Evolutionary conservation across 805 yeast species (phyloP), one percentile per base, ranked within the genome.

Genomic region (Starmerella tilneyi): DNA sequence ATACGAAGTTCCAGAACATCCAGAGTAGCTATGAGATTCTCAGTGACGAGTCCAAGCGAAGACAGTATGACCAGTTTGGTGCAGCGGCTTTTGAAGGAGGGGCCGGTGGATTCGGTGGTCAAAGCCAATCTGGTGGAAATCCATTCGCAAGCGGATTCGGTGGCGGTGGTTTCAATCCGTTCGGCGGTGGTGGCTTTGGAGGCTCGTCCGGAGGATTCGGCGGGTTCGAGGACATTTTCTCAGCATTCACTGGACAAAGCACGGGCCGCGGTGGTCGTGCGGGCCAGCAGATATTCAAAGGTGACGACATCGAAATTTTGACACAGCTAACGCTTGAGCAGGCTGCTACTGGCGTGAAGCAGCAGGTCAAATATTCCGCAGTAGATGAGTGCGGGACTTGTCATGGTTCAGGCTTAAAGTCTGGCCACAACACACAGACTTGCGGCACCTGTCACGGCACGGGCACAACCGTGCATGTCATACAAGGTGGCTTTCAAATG

Each of bases 401-500:
- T 68, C 62, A 73, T 23, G 96, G 97, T 7, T 68, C 82, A 11
- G 99, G 99, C 2, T 64, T 92, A 66, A 84, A 89, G 62, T 58
- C 68, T 12, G 89, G 88, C 22, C 76, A 75, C 49, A 73, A 75
- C 63, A 81, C 84, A 59, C 66, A 77, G 9, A 83, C 94, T 0
- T 92, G 98, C 70, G 67, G 75, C 1, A 66, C 84, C 3, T 92
- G 99, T 69, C 84, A 85, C 46, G 99, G 99, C 47, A 76, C 94
- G 0, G 99, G 99, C 4, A 81, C 88, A 28, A 77, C 81, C 15
- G 81, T 86, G 17, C 96, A 89, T 57, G 71, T 78, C 38, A 73
- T 83, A 60, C 80, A 80, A 54, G 96, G 94, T 4, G 97, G 97
- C 0, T 92, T 89, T 74, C 96, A 88, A 58, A 86, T 92, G 95